Evolutionary conservation across 257 asterid species (phyloP), one percentile per base, ranked within the genome.

Genomic region (Solanum paucissectum): DNA sequence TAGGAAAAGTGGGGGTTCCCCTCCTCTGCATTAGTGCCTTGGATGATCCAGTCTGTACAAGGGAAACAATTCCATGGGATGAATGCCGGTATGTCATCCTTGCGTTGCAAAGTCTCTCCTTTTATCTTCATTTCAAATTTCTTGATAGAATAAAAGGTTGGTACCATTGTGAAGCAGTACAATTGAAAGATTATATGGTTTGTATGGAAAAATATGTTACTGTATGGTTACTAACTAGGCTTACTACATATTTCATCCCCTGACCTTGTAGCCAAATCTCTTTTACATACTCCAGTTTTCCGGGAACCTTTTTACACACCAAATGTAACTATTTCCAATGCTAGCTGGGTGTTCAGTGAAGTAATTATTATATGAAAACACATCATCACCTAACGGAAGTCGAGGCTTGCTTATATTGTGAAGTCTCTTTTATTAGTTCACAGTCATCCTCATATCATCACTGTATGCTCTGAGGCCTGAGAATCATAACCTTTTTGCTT

Each of bases 61-160:
- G 91, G 89, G 99, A 97, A 90, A 98, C 98, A 88, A 93, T 97
- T 88, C 98, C 99, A 68, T 93, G 96, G 95, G 99, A 97, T 89
- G 99, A 97, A 87, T 95, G 98, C 90, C 87, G 97, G 98, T 93
- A 73, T 27, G 86, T 49, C 27, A 60, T 85, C 85, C 62, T 77
- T 14, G 42, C 40, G 40, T 69, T 88, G 86, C 76, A n/a, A 11
- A 79, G 68, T 46, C 68, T 29, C 42, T 29, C n/a, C 18, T 14
- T 46, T 46, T 46, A 44, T 40, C 66, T 44, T 27, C 42, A 46
- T 46, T 46, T 79, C 0, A 7, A 42, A 44, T 25, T 81, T 49
- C 42, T 49, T 18, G 18, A 27, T 81, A 27, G 85, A 23, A 44
- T 46, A 81, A 81, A 81, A 46, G 11, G 85, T 14, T 36, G 29